Base-by-base conservation (phyloP, 129 eudicot species). In the Gnaphalium uliginosum region DNA sequence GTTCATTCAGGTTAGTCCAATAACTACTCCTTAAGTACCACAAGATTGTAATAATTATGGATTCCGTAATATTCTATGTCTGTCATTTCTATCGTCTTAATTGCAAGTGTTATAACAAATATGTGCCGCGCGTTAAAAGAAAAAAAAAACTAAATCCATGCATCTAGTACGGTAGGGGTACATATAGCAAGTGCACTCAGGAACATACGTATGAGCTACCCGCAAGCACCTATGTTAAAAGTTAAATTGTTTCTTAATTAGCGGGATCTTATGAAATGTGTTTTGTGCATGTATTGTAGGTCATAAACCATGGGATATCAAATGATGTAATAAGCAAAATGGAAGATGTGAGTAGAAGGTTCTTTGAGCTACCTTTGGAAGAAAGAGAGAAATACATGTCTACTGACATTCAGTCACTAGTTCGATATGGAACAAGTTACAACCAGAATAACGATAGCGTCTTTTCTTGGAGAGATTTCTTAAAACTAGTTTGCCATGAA, bases 381-480 rank as follows among this genome's bases (percentile, higher is more conserved):
- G 88, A 88, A 25, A 80, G 91, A 57, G 82, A 79, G 81, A 86
- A 90, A 76, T 84, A 82, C 21, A 90, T 90, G 96, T 70, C 89
- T 18, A 10, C 76, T 0, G 86, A 90, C 41, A 72, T 86, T 81
- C 61, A 37, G 10, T 78, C 91, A 1, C 87, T 86, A 0, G 97
- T 88, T 22, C 78, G 97, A 22, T 91, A 88, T 53, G 97, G 97
- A 71, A 91, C 97, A 4, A 91, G 97, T 79, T 88, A 84, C 57
- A 91, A 86, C 76, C 97, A 91, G 75, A 82, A 64, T 10, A 88
- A 81, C 10, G 97, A 88, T 75, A 84, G 86, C 7, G 88, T 91
- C 59, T 91, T 80, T 66, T 84, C 84, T 23, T 91, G 97, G 97
- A 84, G 97, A 67, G 97, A 91, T 60, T 91, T 91, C 75, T 81